A percentile compares a stretch with the other conserved stretches of the same genome.
phyloP scores from a whole-genome alignment of 352 stramenopile genomes.

The Globisporangium alternatum region DNA sequence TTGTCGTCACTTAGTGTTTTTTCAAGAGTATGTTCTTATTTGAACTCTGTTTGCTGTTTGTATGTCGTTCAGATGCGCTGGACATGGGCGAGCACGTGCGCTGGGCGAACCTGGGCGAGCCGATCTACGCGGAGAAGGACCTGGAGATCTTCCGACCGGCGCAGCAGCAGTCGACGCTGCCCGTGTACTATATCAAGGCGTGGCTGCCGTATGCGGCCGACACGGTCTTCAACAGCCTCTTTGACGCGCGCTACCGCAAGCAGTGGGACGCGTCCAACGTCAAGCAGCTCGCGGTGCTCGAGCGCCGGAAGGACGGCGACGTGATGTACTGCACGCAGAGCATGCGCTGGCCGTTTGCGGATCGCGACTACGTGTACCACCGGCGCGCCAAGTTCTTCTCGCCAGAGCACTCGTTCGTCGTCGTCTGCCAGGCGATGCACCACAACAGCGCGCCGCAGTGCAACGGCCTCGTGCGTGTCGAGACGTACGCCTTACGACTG shows the following conservation, averaged over 20 bases:
- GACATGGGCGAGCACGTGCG: conserved; percentile 64
- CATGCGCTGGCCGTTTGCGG: conserved; percentile 64
- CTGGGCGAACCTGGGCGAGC: conserved; percentile 60
- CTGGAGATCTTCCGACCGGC: conserved; percentile 65
- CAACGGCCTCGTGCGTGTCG: conserved; percentile 49
- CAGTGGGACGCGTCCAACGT: conserved; percentile 48
- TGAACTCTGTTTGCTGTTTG: not conserved
- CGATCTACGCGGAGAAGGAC: conserved; percentile 71
- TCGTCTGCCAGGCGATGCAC: conserved; percentile 56
- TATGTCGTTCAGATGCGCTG: conserved; percentile 40
- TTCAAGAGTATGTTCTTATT: not conserved
- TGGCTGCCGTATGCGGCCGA: conserved; percentile 70
- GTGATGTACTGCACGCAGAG: conserved; percentile 61
- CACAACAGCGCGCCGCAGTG: conserved; percentile 42
- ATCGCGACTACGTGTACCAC: conserved; percentile 80
- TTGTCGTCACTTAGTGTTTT: conserved; percentile 9
- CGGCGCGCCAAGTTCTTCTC: conserved; percentile 57
- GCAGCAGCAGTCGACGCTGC: conserved; percentile 47
- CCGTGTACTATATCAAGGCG: conserved; percentile 69
- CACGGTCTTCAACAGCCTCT: conserved; percentile 63
- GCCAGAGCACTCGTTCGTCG: conserved; percentile 54
- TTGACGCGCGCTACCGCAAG: conserved; percentile 56
- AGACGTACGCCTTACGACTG: conserved; percentile 56
- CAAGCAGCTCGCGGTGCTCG: conserved; percentile 44
- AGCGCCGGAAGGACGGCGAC: conserved; percentile 43